A percentile compares a stretch with the other conserved stretches of the same genome.
These are phyloP conservation scores for Ophiostoma tasmaniense DNA, from an alignment of 2,329 filamentous ascomycete genomes.

Conservation along the genomic window DNA sequence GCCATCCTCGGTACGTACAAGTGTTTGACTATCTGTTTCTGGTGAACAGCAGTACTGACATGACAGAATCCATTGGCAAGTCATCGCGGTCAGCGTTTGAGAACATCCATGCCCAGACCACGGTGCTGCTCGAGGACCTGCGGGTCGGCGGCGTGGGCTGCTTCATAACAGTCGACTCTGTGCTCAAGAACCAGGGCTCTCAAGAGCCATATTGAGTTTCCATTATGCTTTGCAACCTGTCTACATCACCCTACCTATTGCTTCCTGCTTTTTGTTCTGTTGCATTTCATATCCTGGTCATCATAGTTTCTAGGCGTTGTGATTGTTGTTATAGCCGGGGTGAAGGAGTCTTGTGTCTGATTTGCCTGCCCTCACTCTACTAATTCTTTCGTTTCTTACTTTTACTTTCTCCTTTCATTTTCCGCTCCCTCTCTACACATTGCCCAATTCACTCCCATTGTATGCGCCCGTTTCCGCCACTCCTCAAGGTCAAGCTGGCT, in stretches of 20 bases:
- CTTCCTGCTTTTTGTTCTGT: not conserved
- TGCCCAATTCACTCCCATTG: no score
- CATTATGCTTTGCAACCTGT: not conserved
- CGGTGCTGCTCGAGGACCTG: constrained; percentile 74
- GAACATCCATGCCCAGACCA: constrained; percentile 76
- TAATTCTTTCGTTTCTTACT: not conserved
- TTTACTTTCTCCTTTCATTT: not conserved
- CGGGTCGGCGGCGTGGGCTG: constrained; percentile 72
- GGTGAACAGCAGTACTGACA: not conserved
- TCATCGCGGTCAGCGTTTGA: constrained; percentile 81
- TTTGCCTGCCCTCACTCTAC: no score
- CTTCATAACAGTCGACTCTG: constrained; percentile 58
- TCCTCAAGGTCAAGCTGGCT: not conserved
- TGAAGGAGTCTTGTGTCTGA: not conserved
- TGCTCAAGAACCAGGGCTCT: constrained; percentile 41
- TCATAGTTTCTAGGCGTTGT: constrained; percentile 3
- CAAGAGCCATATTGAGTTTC: constrained; percentile 21
- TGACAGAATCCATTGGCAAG: constrained; percentile 75
- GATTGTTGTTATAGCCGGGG: not conserved
- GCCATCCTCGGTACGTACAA: constrained; percentile 70
- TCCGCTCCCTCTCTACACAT: not conserved
- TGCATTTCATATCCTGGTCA: not conserved
- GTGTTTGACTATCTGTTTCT: not conserved
- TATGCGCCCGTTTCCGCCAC: not conserved
- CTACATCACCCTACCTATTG: not conserved